Evolutionary conservation across 2,329 filamentous ascomycete species (phyloP), one percentile per base, ranked within the genome.

Genomic region (Lasiodiplodia theobromae): DNA sequence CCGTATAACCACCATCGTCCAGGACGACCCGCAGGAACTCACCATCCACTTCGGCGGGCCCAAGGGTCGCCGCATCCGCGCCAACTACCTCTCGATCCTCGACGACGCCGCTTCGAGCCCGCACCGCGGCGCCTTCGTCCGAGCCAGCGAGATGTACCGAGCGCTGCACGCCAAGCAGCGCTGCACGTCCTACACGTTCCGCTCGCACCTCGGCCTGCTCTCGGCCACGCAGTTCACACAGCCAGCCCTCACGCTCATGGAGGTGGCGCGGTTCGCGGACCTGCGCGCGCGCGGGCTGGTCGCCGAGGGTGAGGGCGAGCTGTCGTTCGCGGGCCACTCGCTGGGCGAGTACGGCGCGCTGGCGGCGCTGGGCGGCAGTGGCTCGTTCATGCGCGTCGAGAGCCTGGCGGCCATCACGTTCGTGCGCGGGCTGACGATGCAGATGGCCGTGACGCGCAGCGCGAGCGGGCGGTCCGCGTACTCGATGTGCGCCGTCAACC

Each of bases 41-140:
- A 80, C 75, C 1, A 74, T 82, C n/a, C 72, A 78, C 69, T 82
- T 82, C 62, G 77, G 79, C 34, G 81, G 81, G n/a, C 69, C 66
- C 6, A 74, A 74, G 12, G 80, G 80, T 6, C 70, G 71, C 7
- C 66, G 68, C 18, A 75, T 81, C 18, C 72, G 79, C 12, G 64
- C 75, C 37, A 80, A 80, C 65, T 81, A 81, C 71, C 72, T 77
- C 49, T 67, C 67, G 47, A 75, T 73, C 71, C 68, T 51, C 37
- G 70, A 67, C 18, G 71, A 72, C 37, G 56, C 56, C 12, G 56
- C 51, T 18, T 25, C 28, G 40, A 58, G 56, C 37, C 56, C 56
- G 12, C 56, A 58, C 56, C 34, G 56, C 56, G 56, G 56, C 37
- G 56, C 56, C 56, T 25, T 58, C 34, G 37, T 58, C n/a, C 56